phyloP scores from a whole-genome alignment of 495 filamentous ascomycete species.

The Neurospora sp. region DNA sequence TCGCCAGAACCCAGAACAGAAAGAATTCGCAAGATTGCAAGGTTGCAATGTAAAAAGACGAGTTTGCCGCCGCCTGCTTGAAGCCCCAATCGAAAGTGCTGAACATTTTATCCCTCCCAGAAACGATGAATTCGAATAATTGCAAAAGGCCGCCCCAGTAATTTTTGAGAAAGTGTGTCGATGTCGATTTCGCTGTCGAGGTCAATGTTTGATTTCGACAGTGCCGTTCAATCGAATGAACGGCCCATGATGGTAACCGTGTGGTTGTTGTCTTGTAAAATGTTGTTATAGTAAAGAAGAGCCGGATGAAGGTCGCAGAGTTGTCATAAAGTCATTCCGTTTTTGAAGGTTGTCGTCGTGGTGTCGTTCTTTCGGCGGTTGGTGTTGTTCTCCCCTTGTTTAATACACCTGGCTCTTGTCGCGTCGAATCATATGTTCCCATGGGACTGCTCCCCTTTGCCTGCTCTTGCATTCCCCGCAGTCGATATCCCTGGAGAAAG shows the following conservation, averaged over 20 bases:
- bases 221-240: neutral
- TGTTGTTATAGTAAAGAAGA: neutral
- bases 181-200: neutral
- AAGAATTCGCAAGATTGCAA: neutral
- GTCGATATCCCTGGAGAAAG: neutral
- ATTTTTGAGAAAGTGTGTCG: neutral
- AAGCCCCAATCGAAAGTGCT: neutral
- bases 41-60: neutral
- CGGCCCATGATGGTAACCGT: neutral
- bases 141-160: neutral
- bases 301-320: neutral
- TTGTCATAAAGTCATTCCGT: neutral
- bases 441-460: conserved; percentile 3
- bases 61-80: neutral
- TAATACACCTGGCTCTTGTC: neutral
- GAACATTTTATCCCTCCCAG: neutral
- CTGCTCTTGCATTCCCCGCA: conserved; percentile 19
- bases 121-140: neutral
- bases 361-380: neutral
- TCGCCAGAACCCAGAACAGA: neutral
- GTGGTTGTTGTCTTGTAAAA: neutral
- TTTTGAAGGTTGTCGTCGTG: neutral
- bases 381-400: neutral
- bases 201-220: neutral
- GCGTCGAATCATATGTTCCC: conserved; percentile 14